Conservation (phyloP, 441 rosid species). For the Geranium incanum region DNA sequence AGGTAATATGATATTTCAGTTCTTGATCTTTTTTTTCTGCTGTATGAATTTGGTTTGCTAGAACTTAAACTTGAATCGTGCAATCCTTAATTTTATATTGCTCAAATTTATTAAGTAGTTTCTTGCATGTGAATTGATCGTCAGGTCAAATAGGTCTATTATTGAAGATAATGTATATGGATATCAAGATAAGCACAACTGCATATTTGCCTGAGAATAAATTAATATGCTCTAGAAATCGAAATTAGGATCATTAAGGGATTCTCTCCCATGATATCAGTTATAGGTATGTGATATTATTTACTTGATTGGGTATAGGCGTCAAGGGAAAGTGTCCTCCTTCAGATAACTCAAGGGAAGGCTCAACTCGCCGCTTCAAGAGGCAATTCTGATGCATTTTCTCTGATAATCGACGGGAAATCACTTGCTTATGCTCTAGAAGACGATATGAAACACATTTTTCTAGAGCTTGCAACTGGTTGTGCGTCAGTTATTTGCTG, state of each 20-base stretch:
- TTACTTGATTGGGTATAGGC: conserved; percentile 30
- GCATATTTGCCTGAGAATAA: not conserved
- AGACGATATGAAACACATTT: conserved; percentile 40
- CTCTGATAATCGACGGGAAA: conserved; percentile 64
- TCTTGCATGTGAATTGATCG: not conserved
- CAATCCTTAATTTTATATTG: not conserved
- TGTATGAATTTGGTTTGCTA: not conserved
- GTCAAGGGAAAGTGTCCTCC: conserved; percentile 42
- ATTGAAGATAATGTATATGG: not conserved
- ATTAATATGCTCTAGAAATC: not conserved
- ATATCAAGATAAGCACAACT: not conserved
- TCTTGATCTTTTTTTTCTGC: not conserved
- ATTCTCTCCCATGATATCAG: not conserved
- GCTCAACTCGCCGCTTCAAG: conserved; percentile 34
- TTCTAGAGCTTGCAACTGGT: conserved; percentile 52
- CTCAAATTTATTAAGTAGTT: not conserved
- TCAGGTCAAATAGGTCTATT: not conserved
- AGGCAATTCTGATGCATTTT: conserved; percentile 51
- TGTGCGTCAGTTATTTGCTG: conserved; percentile 76
- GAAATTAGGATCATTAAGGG: not conserved
- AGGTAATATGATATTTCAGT: conserved; percentile 26
- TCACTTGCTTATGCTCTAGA: conserved; percentile 64
- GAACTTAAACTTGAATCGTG: not conserved
- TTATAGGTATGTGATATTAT: not conserved
- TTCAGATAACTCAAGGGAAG: conserved; percentile 45